Evolutionary conservation across 805 yeast species (phyloP).

Genomic region (Zygoascus bituminiphila): DNA sequence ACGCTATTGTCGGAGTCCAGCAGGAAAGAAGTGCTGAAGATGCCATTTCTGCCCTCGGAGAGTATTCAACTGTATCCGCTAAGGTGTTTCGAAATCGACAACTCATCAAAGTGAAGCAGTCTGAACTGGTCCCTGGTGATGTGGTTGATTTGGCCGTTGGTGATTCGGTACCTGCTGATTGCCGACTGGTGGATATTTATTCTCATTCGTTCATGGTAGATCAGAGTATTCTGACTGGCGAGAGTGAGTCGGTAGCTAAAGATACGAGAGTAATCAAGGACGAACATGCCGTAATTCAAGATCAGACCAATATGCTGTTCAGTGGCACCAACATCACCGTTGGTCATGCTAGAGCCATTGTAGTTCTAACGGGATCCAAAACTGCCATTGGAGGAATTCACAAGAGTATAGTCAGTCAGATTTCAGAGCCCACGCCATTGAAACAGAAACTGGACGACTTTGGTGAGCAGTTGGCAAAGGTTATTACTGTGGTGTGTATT

Average conservation of each 20-base stretch:
- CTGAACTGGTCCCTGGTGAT: constrained; percentile 78
- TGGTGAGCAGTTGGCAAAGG: constrained; percentile 78
- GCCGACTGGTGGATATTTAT: constrained; percentile 60
- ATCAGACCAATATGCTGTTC: constrained; percentile 70
- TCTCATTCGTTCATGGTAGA: constrained; percentile 63
- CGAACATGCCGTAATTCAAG: constrained; percentile 49
- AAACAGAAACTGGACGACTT: constrained; percentile 90
- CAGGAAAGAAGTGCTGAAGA: constrained; percentile 94
- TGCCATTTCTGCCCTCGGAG: constrained; percentile 82
- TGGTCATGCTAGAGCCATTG: constrained; percentile 90
- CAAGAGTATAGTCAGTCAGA: constrained; percentile 73
- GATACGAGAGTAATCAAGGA: constrained; percentile 83
- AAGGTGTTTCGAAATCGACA: constrained; percentile 76
- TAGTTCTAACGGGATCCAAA: constrained; percentile 74
- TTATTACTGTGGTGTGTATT: constrained; percentile 80
- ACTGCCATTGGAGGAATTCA: constrained; percentile 92
- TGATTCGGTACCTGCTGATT: constrained; percentile 69
- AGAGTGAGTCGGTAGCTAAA: constrained; percentile 76
- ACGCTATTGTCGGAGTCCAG: constrained; percentile 85
- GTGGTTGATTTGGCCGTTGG: constrained; percentile 56
- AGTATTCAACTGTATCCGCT: constrained; percentile 87
- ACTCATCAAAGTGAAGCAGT: constrained; percentile 68
- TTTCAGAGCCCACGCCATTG: constrained; percentile 93
- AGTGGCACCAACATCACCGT: constrained; percentile 96
- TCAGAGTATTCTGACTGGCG: constrained; percentile 92